Evolutionary conservation across 1,139 yeast genomes (phyloP), one percentile per base, ranked within the genome.

Genomic region (Wickerhamiella infanticola): DNA sequence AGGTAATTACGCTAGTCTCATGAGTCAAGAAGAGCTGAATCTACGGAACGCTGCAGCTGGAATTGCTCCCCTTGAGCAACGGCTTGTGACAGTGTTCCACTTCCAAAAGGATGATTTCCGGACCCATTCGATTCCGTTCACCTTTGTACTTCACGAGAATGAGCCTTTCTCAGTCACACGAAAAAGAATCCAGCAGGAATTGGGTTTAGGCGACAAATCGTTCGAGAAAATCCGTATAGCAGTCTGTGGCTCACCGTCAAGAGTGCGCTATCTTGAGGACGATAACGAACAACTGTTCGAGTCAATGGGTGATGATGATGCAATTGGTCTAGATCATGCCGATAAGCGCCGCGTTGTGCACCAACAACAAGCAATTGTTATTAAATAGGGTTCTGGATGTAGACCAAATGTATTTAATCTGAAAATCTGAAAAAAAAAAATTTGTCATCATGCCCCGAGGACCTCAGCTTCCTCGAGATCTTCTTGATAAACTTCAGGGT

Each of bases 111-210:
- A 78, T 43, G 71, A 80, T 24, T 70, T 69, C 41, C 74, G 77
- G 52, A 69, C 77, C 24, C 98, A 93, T 60, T 93, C 97, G n/a
- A 69, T 81, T 35, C 95, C 98, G 5, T 90, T 90, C 60, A 66
- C 81, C 25, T 81, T 90, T 58, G 74, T 78, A 11, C 63, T 84
- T 6, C 53, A 55, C 35, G 54, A 58, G 6, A 62, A 70, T 24
- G 98, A 93, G 60, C 64, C 64, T 42, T 74, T 83, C 46, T 58
- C 62, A 3, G 77, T 74, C n/a, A 79, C 94, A 2, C 79, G 72
- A 56, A 70, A 66, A 27, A 73, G 98, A 51, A 66, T 90, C 50
- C 81, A 81, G 57, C 70, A 69, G 53, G 64, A 66, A 37, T 62
- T 85, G 53, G 95, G 95, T 0, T 65, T 84, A 50, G 81, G 75